Base-by-base conservation (phyloP, 176 grass and related monocot species). In the Carex pumila region DNA sequence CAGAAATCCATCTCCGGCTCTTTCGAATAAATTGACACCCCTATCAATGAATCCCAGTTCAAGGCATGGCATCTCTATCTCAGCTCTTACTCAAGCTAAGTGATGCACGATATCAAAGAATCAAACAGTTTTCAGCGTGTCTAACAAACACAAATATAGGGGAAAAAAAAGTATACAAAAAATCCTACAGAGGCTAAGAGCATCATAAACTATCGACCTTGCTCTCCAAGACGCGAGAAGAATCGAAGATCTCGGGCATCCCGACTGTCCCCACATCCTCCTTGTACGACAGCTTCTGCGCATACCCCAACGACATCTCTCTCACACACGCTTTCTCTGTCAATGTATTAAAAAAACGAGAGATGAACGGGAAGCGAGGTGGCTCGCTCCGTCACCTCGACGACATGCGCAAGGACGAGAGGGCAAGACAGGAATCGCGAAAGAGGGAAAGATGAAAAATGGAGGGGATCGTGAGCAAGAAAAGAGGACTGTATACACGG, bases 161-260 rank as follows among this genome's bases (percentile, higher is more conserved):
- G 39, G 14, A 32, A 71, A 7, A 78, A 5, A 57, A 80, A 55
- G 53, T 55, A 12, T 45, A 79, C 0, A 52, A 5, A 80, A 7
- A 55, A 36, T 55, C 15, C 3, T 10, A 25, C 25, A 25, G 25
- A 25, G 25, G 25, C 25, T 25, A 55, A 65, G 21, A 15, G 30
- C 84, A 56, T 61, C 15, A 29, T 55, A 62, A 84, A 39, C 74
- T 63, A 31, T 56, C 2, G 61, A 94, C 92, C 92, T 98, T 94
- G 29, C 85, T 69, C 66, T 98, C 87, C 61, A 98, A 80, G 50
- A 90, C 61, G 31, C 84, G 59, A 41, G 90, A 86, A 19, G 92
- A 49, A 65, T 98, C 92, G 53, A 98, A 98, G 62, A 94, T 90
- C 88, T 98, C 95, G 8, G 95, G 89, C 95, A 98, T 94, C 57